A percentile compares a stretch with the other conserved stretches of the same genome.
phyloP scores from a whole-genome alignment of 1,284 basidiomycete genomes.

The Puccinia brachypodii region DNA sequence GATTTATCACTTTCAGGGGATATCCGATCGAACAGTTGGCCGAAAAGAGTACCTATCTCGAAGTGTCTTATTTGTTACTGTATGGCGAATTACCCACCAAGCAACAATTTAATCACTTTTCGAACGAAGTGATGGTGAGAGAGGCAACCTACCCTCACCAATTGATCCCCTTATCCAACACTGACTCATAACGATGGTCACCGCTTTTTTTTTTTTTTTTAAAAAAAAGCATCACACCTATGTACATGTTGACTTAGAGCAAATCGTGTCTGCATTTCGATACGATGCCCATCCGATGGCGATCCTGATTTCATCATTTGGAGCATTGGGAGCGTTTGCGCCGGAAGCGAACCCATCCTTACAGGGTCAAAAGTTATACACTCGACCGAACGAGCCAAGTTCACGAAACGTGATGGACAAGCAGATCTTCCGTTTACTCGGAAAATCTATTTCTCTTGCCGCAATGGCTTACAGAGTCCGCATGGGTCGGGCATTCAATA shows the following conservation, averaged over 20 bases:
- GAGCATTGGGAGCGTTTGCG: slow-evolving; percentile 81
- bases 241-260: slow-evolving; percentile 74
- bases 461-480: slow-evolving; percentile 86
- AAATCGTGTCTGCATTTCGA: slow-evolving; percentile 60
- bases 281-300: slow-evolving; percentile 67
- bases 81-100: slow-evolving; percentile 77
- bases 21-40: slow-evolving; percentile 89
- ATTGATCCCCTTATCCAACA: not conserved
- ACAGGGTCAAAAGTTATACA: slow-evolving; percentile 75
- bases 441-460: slow-evolving; percentile 80
- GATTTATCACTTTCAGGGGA: slow-evolving; percentile 63
- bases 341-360: slow-evolving; percentile 61
- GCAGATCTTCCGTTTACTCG: slow-evolving; percentile 81
- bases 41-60: slow-evolving; percentile 72
- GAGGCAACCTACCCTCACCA: not conserved
- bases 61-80: slow-evolving; percentile 78
- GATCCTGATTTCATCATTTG: slow-evolving; percentile 77
- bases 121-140: slow-evolving; percentile 66
- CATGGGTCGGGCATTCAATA: slow-evolving; percentile 82
- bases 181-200: not conserved
- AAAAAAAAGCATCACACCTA: slow-evolving; percentile 71
- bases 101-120: slow-evolving; percentile 66
- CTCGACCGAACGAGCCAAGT: slow-evolving; percentile 61
- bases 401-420: slow-evolving; percentile 79
- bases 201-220: no score